phyloP scores from a whole-genome alignment of 164 flowering plant genomes.

The Hamamelis virginiana region DNA sequence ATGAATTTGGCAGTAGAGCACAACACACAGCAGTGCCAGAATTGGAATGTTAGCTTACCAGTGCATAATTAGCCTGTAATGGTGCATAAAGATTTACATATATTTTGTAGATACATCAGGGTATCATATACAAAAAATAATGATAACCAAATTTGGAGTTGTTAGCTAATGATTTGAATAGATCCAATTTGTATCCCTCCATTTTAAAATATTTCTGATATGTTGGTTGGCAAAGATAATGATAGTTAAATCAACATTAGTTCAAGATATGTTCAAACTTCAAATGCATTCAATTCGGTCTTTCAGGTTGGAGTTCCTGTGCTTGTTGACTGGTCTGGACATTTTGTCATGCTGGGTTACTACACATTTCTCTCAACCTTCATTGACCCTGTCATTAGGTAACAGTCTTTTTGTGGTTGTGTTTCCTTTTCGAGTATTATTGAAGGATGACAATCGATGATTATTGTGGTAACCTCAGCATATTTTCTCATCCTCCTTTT shows the following conservation, averaged over 20 bases:
- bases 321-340: conserved; percentile 85
- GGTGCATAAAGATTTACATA: too few relatives aligned
- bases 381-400: conserved; percentile 78
- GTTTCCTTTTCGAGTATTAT: neutral
- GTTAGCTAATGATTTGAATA: too few relatives aligned
- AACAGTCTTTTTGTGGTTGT: conserved; percentile 1
- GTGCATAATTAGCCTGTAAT: too few relatives aligned
- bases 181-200: neutral
- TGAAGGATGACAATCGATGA: neutral
- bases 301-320: conserved; percentile 83
- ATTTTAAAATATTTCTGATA: neutral
- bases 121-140: too few relatives aligned
- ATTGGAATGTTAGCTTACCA: too few relatives aligned
- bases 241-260: neutral
- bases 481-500: neutral
- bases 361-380: conserved; percentile 79
- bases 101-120: too few relatives aligned
- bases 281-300: neutral
- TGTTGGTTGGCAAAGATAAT: neutral
- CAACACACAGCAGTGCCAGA: too few relatives aligned
- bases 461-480: neutral
- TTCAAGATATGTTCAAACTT: neutral
- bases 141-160: too few relatives aligned
- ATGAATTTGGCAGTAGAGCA: too few relatives aligned
- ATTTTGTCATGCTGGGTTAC: conserved; percentile 79